phyloP scores from a whole-genome alignment of 2,329 filamentous ascomycete species.

The Botrytis galanthina region DNA sequence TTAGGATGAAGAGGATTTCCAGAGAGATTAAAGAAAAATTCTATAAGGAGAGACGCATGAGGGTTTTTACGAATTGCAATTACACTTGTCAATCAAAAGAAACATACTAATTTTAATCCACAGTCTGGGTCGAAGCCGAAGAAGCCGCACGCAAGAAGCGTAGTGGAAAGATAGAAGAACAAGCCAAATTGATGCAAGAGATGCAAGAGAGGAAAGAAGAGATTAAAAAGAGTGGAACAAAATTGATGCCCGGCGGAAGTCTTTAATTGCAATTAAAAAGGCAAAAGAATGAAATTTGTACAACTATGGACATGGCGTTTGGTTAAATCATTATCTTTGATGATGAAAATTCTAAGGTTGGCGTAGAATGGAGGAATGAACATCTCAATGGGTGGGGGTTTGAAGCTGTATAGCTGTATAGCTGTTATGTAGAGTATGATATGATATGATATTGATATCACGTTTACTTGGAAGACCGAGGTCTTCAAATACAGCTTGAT shows the following conservation, averaged over 20 bases:
- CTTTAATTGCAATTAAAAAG: conserved; percentile 22
- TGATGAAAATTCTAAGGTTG: background rate
- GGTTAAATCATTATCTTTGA: background rate
- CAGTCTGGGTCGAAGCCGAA: conserved; percentile 48
- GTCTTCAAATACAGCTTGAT: background rate
- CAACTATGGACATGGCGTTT: conserved; percentile 3
- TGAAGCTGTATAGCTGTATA: background rate
- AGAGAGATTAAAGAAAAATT: background rate
- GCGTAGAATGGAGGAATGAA: background rate
- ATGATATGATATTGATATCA: background rate
- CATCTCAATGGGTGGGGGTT: background rate
- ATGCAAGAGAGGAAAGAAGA: conserved; percentile 43
- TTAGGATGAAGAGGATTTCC: background rate
- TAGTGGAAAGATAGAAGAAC: conserved; percentile 40
- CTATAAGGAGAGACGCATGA: conserved; percentile 3
- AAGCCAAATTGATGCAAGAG: conserved; percentile 41
- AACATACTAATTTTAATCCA: background rate
- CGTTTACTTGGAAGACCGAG: background rate
- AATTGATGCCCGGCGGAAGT: conserved; percentile 31
- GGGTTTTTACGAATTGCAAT: background rate
- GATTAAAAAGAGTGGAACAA: conserved; percentile 39
- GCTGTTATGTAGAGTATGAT: background rate
- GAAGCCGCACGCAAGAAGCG: conserved; percentile 41
- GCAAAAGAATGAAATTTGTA: background rate
- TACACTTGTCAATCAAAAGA: background rate